Conservation (phyloP, 352 stramenopile genomes). For the Pythium phragmiticola region DNA sequence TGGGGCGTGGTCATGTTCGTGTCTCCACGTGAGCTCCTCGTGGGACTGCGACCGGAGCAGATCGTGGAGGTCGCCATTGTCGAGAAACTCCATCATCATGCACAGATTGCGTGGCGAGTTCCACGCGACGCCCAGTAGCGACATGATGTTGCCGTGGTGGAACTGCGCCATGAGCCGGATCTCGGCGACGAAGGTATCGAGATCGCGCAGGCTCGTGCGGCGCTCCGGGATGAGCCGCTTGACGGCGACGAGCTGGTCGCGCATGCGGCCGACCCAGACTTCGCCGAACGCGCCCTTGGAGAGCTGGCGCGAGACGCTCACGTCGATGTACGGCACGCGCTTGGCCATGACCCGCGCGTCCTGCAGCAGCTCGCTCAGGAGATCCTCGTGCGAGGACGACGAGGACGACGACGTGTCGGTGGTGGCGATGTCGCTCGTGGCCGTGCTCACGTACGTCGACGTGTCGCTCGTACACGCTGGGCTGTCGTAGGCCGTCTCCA, state of each 20-base stretch:
- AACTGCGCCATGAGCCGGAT: slow-evolving; percentile 41
- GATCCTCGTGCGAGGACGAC: neutral
- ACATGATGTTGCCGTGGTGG: slow-evolving; percentile 39
- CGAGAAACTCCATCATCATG: slow-evolving; percentile 33
- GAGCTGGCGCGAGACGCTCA: slow-evolving; percentile 36
- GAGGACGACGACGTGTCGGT: slow-evolving; percentile 1
- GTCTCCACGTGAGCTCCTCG: slow-evolving; percentile 15
- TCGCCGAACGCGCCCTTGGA: slow-evolving; percentile 50
- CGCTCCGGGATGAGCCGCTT: slow-evolving; percentile 40
- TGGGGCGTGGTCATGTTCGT: neutral
- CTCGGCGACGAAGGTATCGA: slow-evolving; percentile 28
- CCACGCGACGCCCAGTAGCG: slow-evolving; percentile 40
- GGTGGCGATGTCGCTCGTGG: slow-evolving; percentile 3
- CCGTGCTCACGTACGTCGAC: slow-evolving; percentile 18
- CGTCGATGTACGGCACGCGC: slow-evolving; percentile 37
- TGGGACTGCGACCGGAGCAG: slow-evolving; percentile 8
- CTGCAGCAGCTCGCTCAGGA: slow-evolving; percentile 22
- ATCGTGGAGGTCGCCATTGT: slow-evolving; percentile 29
- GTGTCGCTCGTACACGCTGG: slow-evolving; percentile 4
- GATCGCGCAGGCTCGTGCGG: slow-evolving; percentile 2
- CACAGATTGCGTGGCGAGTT: slow-evolving; percentile 27
- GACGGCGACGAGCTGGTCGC: slow-evolving; percentile 40
- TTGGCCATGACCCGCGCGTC: slow-evolving; percentile 29
- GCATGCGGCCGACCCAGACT: slow-evolving; percentile 42
- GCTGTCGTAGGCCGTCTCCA: neutral